Conservation (phyloP, 768 basidiomycete species). For the Postia placenta region DNA sequence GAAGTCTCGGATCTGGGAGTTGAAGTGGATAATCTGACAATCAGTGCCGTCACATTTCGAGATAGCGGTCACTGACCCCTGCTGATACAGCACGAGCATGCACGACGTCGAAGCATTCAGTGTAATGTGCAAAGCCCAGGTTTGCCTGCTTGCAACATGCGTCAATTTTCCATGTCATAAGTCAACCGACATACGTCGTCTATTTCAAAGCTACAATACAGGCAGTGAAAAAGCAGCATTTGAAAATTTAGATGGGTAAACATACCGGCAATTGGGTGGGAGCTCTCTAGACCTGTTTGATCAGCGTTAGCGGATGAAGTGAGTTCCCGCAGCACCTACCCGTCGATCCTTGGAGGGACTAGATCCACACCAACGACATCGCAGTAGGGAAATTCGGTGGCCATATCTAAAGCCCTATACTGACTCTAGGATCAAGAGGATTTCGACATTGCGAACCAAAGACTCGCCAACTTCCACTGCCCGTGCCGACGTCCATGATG, state of each 20-base stretch:
- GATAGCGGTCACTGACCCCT: conserved; percentile 19
- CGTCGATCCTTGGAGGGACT: conserved; percentile 21
- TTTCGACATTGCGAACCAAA: not conserved
- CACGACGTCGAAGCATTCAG: conserved; percentile 24
- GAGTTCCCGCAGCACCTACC: conserved; percentile 12
- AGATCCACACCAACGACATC: conserved; percentile 30
- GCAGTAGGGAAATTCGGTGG: conserved; percentile 26
- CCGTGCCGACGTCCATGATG: conserved; percentile 26
- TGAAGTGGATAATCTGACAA: not conserved
- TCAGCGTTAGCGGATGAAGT: not conserved
- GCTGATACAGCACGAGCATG: conserved; percentile 25
- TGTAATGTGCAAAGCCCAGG: conserved; percentile 28
- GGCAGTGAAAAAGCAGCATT: not conserved
- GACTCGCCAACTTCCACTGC: conserved; percentile 28
- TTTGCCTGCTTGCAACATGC: conserved; percentile 20
- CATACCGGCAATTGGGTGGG: conserved; percentile 26
- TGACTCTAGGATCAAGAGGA: conserved; percentile 4
- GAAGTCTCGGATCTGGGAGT: conserved; percentile 25
- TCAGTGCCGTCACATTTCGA: not conserved
- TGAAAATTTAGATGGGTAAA: conserved; percentile 1
- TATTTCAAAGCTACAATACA: conserved; percentile 24
- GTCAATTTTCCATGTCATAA: not conserved
- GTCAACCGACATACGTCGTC: conserved; percentile 25
- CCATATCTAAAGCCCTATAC: conserved; percentile 29
- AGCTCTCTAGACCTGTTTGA: conserved; percentile 14